Evolutionary conservation across 2,329 filamentous ascomycete species (phyloP).

Genomic region (Monosporascus sp.): DNA sequence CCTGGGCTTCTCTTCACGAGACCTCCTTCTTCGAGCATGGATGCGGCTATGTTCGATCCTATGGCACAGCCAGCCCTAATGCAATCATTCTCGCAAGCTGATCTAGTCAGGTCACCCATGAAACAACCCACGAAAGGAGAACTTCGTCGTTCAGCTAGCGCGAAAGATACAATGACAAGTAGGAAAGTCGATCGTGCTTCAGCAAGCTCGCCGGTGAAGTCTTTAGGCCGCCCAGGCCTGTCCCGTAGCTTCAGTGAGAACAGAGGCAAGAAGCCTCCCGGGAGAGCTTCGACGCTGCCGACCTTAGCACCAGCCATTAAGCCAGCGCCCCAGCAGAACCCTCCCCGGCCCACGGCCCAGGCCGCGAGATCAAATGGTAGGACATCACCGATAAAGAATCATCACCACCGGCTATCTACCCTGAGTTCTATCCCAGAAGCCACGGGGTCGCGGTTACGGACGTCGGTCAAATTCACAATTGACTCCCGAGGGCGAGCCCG

Average conservation of each 20-base stretch:
- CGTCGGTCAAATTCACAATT: constrained; percentile 59
- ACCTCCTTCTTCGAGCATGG: constrained; percentile 43
- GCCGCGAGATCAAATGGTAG: constrained; percentile 39
- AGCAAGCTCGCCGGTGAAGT: constrained; percentile 48
- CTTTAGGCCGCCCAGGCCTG: constrained; percentile 42
- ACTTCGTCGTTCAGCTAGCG: constrained; percentile 41
- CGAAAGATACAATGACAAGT: constrained; percentile 36
- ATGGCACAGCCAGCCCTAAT: constrained; percentile 21
- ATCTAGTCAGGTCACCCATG: constrained; percentile 21
- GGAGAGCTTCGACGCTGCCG: constrained; percentile 36
- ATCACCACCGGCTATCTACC: constrained; percentile 45
- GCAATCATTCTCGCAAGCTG: constrained; percentile 22
- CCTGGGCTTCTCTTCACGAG: constrained; percentile 54
- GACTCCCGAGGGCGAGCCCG: constrained; percentile 56
- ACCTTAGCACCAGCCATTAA: constrained; percentile 42
- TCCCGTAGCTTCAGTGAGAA: constrained; percentile 52
- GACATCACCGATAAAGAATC: constrained; percentile 48
- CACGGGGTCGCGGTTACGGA: constrained; percentile 39
- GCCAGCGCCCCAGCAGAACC: constrained; percentile 24
- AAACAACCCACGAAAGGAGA: constrained; percentile 29
- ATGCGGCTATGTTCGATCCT: constrained; percentile 31
- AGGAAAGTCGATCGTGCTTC: constrained; percentile 37
- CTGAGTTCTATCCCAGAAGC: constrained; percentile 56
- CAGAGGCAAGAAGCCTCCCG: constrained; percentile 38
- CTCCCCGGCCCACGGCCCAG: constrained; percentile 28